Conservation (phyloP, 108 stramenopile genomes). For the Cyclotella kingstonii region DNA sequence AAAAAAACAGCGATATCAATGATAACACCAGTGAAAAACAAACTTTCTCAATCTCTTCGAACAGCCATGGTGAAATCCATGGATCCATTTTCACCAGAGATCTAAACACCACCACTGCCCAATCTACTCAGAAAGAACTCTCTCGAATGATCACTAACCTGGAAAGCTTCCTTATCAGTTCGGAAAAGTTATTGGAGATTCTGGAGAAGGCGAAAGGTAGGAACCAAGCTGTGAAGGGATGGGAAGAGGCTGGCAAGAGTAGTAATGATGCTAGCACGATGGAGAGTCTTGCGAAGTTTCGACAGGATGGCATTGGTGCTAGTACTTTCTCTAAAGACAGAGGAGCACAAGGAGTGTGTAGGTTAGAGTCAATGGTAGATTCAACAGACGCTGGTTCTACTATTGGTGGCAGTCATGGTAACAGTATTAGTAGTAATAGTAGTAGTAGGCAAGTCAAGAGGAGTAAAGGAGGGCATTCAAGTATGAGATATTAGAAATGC, state of each 20-base stretch:
- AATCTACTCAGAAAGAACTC: constrained; percentile 1
- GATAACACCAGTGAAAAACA: constrained; percentile 1
- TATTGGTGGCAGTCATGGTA: too few species aligned
- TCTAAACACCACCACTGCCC: constrained; percentile 17
- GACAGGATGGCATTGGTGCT: too few species aligned
- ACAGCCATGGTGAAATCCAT: neutral
- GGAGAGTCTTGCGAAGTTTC: constrained; percentile 5
- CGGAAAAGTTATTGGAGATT: constrained; percentile 4
- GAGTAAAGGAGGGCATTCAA: constrained; percentile 36
- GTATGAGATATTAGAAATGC: too few species aligned
- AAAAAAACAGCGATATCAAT: neutral
- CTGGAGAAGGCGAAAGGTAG: constrained; percentile 6
- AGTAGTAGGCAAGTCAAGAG: constrained; percentile 28
- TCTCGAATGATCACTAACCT: constrained; percentile 15
- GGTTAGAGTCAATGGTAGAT: too few species aligned
- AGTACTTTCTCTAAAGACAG: too few species aligned
- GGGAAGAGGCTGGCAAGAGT: neutral
- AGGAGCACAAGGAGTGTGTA: too few species aligned
- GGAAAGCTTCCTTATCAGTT: constrained; percentile 10
- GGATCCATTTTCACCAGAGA: constrained; percentile 37
- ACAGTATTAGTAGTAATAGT: too few species aligned
- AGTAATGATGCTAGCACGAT: neutral
- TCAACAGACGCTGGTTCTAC: too few species aligned
- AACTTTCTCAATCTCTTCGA: neutral
- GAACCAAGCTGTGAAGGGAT: neutral